Percentiles rank a stretch among this genome's conserved stretches.
Evolutionary conservation across 148 eudicot genomes (phyloP).

Genomic region (Amaranthus palmeri): DNA sequence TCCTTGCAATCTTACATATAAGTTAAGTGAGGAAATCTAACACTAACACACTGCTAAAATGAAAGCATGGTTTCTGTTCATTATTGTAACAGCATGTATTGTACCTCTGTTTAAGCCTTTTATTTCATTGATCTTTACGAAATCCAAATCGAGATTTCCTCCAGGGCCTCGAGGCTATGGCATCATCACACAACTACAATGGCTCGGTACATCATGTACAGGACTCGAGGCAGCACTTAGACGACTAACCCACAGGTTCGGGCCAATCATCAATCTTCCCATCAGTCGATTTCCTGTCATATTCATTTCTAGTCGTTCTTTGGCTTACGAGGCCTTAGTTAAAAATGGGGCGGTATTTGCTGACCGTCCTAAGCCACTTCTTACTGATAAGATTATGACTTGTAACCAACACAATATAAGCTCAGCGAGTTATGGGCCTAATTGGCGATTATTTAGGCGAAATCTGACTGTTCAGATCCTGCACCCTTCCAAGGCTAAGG

Average conservation of each 20-base stretch:
- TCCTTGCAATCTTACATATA: background rate
- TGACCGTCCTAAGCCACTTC: conserved; percentile 42
- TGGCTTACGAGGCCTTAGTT: conserved; percentile 53
- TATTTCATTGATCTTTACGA: background rate
- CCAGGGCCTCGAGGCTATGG: conserved; percentile 17
- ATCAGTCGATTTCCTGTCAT: conserved; percentile 32
- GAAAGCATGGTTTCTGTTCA: conserved; percentile 14
- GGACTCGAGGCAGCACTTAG: conserved; percentile 24
- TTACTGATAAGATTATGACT: conserved; percentile 24
- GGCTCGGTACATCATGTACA: conserved; percentile 5
- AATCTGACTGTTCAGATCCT: conserved; percentile 28
- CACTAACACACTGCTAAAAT: background rate
- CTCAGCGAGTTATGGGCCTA: conserved; percentile 44
- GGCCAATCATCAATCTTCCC: conserved; percentile 42
- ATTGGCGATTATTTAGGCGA: conserved; percentile 26
- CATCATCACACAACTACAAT: conserved; percentile 3
- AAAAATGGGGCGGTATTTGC: conserved; percentile 56
- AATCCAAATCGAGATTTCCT: conserved; percentile 7
- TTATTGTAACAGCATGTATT: conserved; percentile 14
- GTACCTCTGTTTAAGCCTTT: conserved; percentile 11
- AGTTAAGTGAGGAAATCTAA: background rate
- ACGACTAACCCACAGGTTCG: conserved; percentile 27
- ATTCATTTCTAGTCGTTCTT: conserved; percentile 33
- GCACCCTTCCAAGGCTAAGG: conserved; percentile 28
- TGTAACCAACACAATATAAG: conserved; percentile 37